Conservation (phyloP, 805 yeast genomes). For the Metschnikowia chrysomelidarum region DNA sequence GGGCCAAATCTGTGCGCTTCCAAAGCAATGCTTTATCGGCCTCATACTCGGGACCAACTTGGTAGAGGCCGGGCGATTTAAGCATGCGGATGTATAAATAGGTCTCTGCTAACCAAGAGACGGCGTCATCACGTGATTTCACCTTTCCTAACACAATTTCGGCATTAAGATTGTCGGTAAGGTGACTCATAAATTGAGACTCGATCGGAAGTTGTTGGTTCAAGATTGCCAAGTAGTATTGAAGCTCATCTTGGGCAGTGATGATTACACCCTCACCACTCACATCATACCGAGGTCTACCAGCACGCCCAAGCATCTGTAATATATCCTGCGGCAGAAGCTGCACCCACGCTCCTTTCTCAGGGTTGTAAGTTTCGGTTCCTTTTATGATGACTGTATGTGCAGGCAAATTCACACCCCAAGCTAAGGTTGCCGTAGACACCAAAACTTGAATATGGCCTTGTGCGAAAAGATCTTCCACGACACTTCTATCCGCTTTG, state of each 20-base stretch:
- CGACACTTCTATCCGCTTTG: conserved; percentile 66
- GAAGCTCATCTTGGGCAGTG: conserved; percentile 81
- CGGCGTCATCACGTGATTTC: conserved; percentile 58
- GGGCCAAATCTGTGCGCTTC: conserved; percentile 65
- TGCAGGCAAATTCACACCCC: conserved; percentile 86
- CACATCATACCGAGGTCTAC: conserved; percentile 90
- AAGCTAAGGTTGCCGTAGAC: conserved; percentile 81
- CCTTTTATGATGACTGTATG: conserved; percentile 85
- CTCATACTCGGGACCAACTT: conserved; percentile 64
- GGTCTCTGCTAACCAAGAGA: conserved; percentile 75
- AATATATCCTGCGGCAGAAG: conserved; percentile 92
- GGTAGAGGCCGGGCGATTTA: conserved; percentile 68
- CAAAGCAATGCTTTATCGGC: conserved; percentile 45
- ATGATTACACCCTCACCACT: conserved; percentile 93
- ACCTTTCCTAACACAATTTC: conserved; percentile 78
- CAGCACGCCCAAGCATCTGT: conserved; percentile 98
- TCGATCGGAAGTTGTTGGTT: conserved; percentile 93
- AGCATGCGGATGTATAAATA: conserved; percentile 80
- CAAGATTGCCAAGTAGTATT: conserved; percentile 84
- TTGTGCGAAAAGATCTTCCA: conserved; percentile 86
- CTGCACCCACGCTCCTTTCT: conserved; percentile 83
- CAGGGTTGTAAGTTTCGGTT: conserved; percentile 91
- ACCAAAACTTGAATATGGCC: conserved; percentile 78
- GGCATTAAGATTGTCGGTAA: conserved; percentile 81
- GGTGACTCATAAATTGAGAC: conserved; percentile 69